Base-by-base conservation (phyloP, 305 asterid species). In the Striga hermonthica region DNA sequence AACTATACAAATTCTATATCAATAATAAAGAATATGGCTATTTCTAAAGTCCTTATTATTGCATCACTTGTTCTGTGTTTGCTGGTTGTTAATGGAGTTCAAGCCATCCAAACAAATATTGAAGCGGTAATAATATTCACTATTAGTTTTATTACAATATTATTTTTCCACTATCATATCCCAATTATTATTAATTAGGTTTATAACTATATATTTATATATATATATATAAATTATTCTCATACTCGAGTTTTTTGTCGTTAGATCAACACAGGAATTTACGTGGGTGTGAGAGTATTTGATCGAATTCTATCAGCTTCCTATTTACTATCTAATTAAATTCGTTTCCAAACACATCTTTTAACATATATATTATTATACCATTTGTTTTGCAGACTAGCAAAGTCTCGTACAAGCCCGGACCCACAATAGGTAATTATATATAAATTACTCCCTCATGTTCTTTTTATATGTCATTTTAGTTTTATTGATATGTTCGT, bases 71-170 rank as follows among this genome's bases (percentile, higher is more conserved):
- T 86, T 54, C 72, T 86, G 53, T 64, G 80, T 56, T 64, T 88
- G 45, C 72, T 88, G 11, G 54, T 73, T 47, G 53, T 86, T 43
- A 66, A 81, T 54, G 79, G 81, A 53, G 82, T 73, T 65, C 85
- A 84, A 58, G 80, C 96, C 43, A 50, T 67, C 71, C 88, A 78
- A 59, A 62, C 83, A 43, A 58, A 66, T 76, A n/a, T n/a, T n/a
- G 74, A 80, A 60, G 11, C 53, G 78, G 86, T 83, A 54, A 41
- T 14, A 3, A 10, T 28, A 41, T 5, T 22, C 31, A 22, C 31
- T 22, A 22, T 22, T 22, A 22, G 31, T 22, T 22, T n/a, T n/a
- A n/a, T n/a, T 22, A 22, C 31, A 22, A 22, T 22, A 22, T 22
- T 22, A 22, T 22, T 22, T 22, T 22, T 22, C 31, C 31, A 22